Percentiles rank a stretch among this genome's conserved stretches.
phyloP scores from a whole-genome alignment of 1,284 basidiomycete genomes.

The Leccinum insigne region DNA sequence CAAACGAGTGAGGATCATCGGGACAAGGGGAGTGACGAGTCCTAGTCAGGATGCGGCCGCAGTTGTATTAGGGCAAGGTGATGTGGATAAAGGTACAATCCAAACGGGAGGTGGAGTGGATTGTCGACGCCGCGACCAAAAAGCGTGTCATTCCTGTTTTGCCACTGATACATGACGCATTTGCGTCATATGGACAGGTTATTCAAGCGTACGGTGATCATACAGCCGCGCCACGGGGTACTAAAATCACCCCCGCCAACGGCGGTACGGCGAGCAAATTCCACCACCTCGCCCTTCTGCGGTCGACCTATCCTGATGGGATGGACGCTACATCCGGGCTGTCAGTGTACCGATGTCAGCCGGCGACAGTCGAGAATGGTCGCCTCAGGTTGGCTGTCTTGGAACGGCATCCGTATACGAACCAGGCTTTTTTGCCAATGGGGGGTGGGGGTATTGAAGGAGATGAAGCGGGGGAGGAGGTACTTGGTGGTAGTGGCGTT shows the following conservation, averaged over 20 bases:
- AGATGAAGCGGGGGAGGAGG: slow-evolving; percentile 47
- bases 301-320: slow-evolving; percentile 61
- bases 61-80: slow-evolving; percentile 7
- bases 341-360: slow-evolving; percentile 74
- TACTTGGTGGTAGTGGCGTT: slow-evolving; percentile 89
- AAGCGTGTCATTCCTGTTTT: slow-evolving; percentile 58
- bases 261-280: slow-evolving; percentile 88
- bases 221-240: slow-evolving; percentile 62
- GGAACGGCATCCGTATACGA: slow-evolving; percentile 79
- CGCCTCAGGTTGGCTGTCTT: slow-evolving; percentile 57
- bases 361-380: slow-evolving; percentile 52
- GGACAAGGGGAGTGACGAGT: slow-evolving; percentile 46
- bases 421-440: slow-evolving; percentile 91
- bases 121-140: slow-evolving; percentile 12
- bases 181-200: slow-evolving; percentile 82
- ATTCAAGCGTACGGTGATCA: slow-evolving; percentile 80
- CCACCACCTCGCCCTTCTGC: slow-evolving; percentile 77
- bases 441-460: slow-evolving; percentile 43
- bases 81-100: slow-evolving; percentile 8
- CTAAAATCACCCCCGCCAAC: slow-evolving; percentile 80
- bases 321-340: slow-evolving; percentile 60
- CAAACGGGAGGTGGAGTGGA: slow-evolving; percentile 1
- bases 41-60: slow-evolving; percentile 12
- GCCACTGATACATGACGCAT: slow-evolving; percentile 81
- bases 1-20: slow-evolving; percentile 87